These are phyloP conservation scores for Cocos nucifera DNA, from an alignment of 176 grass and related monocot genomes.

Conservation along the genomic window DNA sequence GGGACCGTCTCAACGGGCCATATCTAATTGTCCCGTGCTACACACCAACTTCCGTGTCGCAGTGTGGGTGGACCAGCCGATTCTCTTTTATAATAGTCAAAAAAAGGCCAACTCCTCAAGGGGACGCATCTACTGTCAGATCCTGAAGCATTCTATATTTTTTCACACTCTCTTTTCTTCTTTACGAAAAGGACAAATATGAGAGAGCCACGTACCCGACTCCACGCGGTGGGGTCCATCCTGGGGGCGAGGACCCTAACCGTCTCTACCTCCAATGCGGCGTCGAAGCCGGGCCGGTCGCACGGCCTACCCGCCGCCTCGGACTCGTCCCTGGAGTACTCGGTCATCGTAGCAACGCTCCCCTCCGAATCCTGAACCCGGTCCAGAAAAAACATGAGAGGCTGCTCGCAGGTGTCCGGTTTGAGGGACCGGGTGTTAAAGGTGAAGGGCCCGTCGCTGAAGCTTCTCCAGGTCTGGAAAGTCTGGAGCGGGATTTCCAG, in stretches of 20 bases:
- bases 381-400: slow-evolving; percentile 46
- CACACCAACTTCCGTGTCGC: too few species aligned
- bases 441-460: slow-evolving; percentile 48
- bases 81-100: too few species aligned
- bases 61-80: too few species aligned
- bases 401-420: slow-evolving; percentile 34
- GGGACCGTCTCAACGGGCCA: too few species aligned
- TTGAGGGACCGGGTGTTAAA: slow-evolving; percentile 47
- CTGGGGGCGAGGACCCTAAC: slow-evolving; percentile 54
- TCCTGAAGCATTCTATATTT: too few species aligned
- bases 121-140: too few species aligned
- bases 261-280: slow-evolving; percentile 34
- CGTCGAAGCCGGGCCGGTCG: slow-evolving; percentile 25
- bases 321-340: slow-evolving; percentile 33
- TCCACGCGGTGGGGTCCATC: slow-evolving; percentile 51
- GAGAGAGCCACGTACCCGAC: slow-evolving; percentile 18
- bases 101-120: too few species aligned
- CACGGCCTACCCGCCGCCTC: slow-evolving; percentile 10
- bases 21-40: neutral
- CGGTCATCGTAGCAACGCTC: slow-evolving; percentile 32
- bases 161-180: too few species aligned
- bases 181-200: neutral
- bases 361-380: neutral
- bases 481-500: slow-evolving; percentile 57
- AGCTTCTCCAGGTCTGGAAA: slow-evolving; percentile 76